These are phyloP conservation scores for Psilocybe subaeruginosa DNA, from an alignment of 768 basidiomycete species.

Conservation along the genomic window DNA sequence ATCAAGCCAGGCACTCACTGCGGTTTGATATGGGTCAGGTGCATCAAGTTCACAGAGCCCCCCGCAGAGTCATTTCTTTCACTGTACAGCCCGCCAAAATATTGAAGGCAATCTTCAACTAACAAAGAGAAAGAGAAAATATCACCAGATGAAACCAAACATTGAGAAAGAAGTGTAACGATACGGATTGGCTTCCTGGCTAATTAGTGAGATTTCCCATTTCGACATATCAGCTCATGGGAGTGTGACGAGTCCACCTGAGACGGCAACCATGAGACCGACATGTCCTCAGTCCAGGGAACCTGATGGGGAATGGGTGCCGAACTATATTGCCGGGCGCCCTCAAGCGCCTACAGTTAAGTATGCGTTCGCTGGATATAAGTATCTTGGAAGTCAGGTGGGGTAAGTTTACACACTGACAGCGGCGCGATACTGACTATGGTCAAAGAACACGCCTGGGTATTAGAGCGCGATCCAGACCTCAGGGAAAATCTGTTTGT, in stretches of 20 bases:
- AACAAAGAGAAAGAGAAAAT: neutral
- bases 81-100: neutral
- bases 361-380: neutral
- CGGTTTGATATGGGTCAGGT: neutral
- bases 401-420: neutral
- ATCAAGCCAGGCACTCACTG: conserved; percentile 8
- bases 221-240: neutral
- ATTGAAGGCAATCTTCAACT: neutral
- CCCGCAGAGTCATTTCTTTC: neutral
- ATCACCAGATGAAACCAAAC: neutral
- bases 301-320: conserved; percentile 1
- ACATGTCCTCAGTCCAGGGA: neutral
- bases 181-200: neutral
- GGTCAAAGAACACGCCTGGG: neutral
- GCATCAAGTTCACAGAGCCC: neutral
- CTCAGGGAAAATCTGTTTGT: neutral
- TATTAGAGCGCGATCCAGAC: neutral
- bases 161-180: neutral
- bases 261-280: neutral
- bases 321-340: conserved; percentile 9
- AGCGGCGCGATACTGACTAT: neutral
- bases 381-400: neutral
- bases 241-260: neutral
- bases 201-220: neutral
- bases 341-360: conserved; percentile 17